These are phyloP conservation scores for Xerophyta viscosa DNA, from an alignment of 106 monocot genomes.

Conservation along the genomic window DNA sequence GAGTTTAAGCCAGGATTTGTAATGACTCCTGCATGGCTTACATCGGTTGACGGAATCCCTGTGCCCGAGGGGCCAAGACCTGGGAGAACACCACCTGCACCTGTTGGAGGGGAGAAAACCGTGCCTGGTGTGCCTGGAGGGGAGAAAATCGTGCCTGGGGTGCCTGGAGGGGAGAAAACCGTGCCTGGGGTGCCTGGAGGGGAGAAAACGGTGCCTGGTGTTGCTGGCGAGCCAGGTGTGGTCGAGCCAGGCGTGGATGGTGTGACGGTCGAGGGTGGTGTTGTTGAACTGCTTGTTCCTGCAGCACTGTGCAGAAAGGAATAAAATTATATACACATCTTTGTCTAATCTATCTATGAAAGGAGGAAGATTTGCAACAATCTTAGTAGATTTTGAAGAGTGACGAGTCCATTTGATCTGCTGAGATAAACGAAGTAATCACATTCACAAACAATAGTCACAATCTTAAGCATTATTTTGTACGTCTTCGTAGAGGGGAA, in stretches of 20 bases:
- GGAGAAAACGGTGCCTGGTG: not conserved
- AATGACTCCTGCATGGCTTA: no score
- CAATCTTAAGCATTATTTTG: no score
- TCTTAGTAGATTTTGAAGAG: no score
- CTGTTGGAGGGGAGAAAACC: not conserved
- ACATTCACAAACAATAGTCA: no score
- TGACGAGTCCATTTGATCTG: no score
- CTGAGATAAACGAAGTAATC: no score
- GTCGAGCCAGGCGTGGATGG: not conserved
- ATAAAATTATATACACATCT: no score
- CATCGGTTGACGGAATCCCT: no score
- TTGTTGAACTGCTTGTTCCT: constrained; percentile 1
- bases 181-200: not conserved
- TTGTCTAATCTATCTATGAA: no score
- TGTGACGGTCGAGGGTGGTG: not conserved
- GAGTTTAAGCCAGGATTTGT: no score
- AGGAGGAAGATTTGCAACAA: no score
- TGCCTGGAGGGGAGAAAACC: not conserved
- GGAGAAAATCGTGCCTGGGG: not conserved
- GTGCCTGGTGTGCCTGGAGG: not conserved
- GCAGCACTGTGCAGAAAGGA: constrained; percentile 12
- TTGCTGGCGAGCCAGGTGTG: not conserved
- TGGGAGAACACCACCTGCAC: not conserved
- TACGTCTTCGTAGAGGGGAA: no score
- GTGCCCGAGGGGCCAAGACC: not conserved